phyloP scores from a whole-genome alignment of 129 eudicot genomes.

The Sambucus nigra region DNA sequence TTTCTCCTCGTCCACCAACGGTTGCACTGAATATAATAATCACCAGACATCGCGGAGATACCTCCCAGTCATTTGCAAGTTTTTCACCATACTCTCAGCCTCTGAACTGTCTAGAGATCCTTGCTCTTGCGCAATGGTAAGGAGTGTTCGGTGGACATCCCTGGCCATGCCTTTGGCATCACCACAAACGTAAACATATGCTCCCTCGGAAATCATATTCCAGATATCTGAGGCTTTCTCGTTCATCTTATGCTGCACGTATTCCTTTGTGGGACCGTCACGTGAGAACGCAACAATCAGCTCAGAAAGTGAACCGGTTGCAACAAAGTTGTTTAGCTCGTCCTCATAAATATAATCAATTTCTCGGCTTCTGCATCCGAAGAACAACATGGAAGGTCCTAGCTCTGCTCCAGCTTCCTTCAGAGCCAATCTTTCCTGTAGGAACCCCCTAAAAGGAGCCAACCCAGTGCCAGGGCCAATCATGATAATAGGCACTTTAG shows the following conservation, averaged over 20 bases:
- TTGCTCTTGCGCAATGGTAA: slow-evolving; percentile 85
- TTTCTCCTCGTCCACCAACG: background rate
- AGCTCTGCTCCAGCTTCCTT: slow-evolving; percentile 61
- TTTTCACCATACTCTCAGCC: slow-evolving; percentile 69
- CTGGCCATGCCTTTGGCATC: too few relatives aligned
- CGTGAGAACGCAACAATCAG: too few relatives aligned
- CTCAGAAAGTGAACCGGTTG: too few relatives aligned
- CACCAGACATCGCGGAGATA: too few relatives aligned
- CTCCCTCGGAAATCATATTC: too few relatives aligned
- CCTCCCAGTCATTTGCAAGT: slow-evolving; percentile 71
- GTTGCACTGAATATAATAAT: slow-evolving; percentile 4
- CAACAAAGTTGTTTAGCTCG: too few relatives aligned
- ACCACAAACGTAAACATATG: too few relatives aligned
- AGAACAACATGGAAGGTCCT: too few relatives aligned
- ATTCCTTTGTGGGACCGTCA: too few relatives aligned
- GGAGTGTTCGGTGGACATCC: slow-evolving; percentile 75
- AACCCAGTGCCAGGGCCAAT: too few relatives aligned
- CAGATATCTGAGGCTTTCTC: slow-evolving; percentile 69
- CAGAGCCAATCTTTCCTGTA: slow-evolving; percentile 74
- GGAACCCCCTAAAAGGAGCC: slow-evolving; percentile 92
- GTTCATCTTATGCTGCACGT: too few relatives aligned
- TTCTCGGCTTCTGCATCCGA: slow-evolving; percentile 81
- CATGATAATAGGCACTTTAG: too few relatives aligned
- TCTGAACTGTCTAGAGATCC: slow-evolving; percentile 47
- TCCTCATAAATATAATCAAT: slow-evolving; percentile 64